Base-by-base conservation (phyloP, 1,284 basidiomycete genomes). In the Rhodotorula sp. region DNA sequence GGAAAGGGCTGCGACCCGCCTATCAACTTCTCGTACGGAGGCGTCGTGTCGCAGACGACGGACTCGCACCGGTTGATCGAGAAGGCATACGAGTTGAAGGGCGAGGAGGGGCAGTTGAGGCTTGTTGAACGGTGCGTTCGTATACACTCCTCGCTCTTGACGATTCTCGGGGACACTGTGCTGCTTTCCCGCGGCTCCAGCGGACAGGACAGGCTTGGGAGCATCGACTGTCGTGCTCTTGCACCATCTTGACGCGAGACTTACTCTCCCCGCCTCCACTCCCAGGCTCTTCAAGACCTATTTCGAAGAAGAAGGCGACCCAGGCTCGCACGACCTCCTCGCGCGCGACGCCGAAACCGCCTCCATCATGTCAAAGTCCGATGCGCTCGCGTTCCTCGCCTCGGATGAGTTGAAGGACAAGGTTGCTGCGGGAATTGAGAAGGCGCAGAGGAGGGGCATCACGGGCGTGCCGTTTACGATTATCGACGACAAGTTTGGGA, bases 381-480 rank as follows among this genome's bases (percentile, higher is more conserved):
- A 84, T 81, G 81, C 82, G 16, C 51, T 81, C 34, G 81, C 82
- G 54, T 92, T 91, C 80, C 80, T 92, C 58, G 76, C 86, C 64
- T 87, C 87, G 4, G 84, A 88, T 70, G 89, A 90, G 77, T 80
- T 87, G 37, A 83, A 85, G 71, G 84, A 84, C 61, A 88, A 89
- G 70, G 87, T 92, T 2, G 83, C 87, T 69, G 82, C 82, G n/a
- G 86, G 88, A 82, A 85, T 88, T 69, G 82, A 84, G 13, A 85
- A 87, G 50, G 89, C 88, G 28, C 85, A 86, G 70, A 82, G 83
- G 47, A 86, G 86, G 68, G 89, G 89, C 28, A 86, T 92, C 85
- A 22, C 47, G 59, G 90, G 90, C 47, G 89, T 92, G 10, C 90
- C 91, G 4, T 86, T 90, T 81, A 86, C 87, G 57, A 86, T 91